These are phyloP conservation scores for Saccharomyces uvarum DNA, from an alignment of 1,139 yeast genomes.

Conservation along the genomic window DNA sequence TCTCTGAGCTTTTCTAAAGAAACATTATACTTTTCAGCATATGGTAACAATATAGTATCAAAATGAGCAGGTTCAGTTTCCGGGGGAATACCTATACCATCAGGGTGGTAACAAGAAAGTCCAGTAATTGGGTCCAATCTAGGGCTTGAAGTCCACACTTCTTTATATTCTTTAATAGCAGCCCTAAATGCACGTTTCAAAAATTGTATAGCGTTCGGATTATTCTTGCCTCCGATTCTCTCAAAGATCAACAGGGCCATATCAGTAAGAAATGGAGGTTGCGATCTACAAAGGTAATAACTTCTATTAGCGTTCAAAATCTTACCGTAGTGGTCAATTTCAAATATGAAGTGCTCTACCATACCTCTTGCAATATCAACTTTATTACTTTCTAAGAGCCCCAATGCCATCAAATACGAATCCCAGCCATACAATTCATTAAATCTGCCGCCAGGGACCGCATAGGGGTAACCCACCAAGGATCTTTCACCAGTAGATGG, in stretches of 20 bases:
- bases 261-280: constrained; percentile 94
- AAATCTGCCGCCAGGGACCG: constrained; percentile 95
- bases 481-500: constrained; percentile 42
- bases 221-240: constrained; percentile 41
- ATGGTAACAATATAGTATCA: constrained; percentile 61
- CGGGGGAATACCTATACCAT: constrained; percentile 88
- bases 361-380: constrained; percentile 75
- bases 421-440: constrained; percentile 98
- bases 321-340: constrained; percentile 84
- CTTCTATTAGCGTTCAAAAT: constrained; percentile 90
- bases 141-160: constrained; percentile 74
- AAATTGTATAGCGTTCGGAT: constrained; percentile 49
- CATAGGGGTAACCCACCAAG: constrained; percentile 70
- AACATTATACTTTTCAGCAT: constrained; percentile 53
- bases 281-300: constrained; percentile 85
- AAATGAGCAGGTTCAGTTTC: constrained; percentile 94
- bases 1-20: constrained; percentile 62
- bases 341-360: constrained; percentile 89
- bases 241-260: constrained; percentile 71
- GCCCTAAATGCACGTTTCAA: constrained; percentile 60
- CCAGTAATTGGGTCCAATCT: constrained; percentile 75
- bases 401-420: constrained; percentile 86
- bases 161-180: constrained; percentile 78
- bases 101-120: constrained; percentile 83
- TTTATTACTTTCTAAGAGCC: constrained; percentile 59